A percentile compares a stretch with the other conserved stretches of the same genome.
phyloP scores from a whole-genome alignment of 768 basidiomycete genomes.

The Rhodotorula toruloides region DNA sequence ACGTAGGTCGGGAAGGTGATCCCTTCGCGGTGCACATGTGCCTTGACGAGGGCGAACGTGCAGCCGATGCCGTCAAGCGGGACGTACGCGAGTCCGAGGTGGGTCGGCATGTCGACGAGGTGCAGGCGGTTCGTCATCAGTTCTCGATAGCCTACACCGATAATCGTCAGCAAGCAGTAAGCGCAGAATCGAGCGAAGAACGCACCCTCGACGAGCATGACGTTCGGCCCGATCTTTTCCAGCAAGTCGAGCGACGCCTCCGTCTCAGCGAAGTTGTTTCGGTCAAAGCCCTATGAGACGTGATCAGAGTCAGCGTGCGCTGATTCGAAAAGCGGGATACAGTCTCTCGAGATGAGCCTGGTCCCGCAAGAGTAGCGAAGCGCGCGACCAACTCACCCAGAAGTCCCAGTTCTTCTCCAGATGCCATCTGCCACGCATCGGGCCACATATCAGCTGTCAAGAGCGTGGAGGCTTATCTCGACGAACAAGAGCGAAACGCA shows the following conservation, averaged over 20 bases:
- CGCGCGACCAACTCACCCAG: slow-evolving; percentile 7
- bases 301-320: neutral
- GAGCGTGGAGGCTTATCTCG: no score
- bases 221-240: slow-evolving; percentile 11
- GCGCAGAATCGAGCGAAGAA: neutral
- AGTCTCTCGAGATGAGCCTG: no score
- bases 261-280: slow-evolving; percentile 29
- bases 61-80: slow-evolving; percentile 30
- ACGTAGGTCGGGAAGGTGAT: slow-evolving; percentile 27
- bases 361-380: neutral
- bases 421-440: no score
- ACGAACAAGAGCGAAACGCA: neutral
- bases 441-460: no score
- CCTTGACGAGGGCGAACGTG: slow-evolving; percentile 31
- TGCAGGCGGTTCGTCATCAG: slow-evolving; percentile 13
- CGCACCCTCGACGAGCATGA: slow-evolving; percentile 24
- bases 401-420: slow-evolving; percentile 21
- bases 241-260: slow-evolving; percentile 15
- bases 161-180: neutral
- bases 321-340: no score
- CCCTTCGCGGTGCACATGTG: slow-evolving; percentile 27
- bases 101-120: slow-evolving; percentile 33
- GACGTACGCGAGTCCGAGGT: slow-evolving; percentile 23
- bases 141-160: slow-evolving; percentile 16
- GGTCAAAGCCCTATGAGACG: slow-evolving; percentile 14